Evolutionary conservation across 139 green algal species (phyloP).

Genomic region (Nannochloris sp.): DNA sequence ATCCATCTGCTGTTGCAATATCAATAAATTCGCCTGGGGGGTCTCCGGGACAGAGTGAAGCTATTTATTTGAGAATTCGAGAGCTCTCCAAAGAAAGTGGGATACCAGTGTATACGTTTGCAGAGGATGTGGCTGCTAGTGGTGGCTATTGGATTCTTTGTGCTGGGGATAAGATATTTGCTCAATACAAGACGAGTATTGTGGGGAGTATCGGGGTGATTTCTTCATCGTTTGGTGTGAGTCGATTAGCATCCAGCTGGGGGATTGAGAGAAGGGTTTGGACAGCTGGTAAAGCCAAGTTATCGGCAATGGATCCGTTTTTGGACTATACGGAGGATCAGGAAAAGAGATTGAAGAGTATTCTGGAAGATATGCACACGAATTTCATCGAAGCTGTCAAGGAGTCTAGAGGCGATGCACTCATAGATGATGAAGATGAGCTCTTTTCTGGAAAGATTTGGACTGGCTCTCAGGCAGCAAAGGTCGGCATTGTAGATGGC

Average conservation of each 20-base stretch:
- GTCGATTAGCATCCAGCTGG: slow-evolving; percentile 6
- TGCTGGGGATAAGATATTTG: slow-evolving; percentile 27
- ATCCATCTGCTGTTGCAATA: slow-evolving; percentile 23
- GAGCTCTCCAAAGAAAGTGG: slow-evolving; percentile 13
- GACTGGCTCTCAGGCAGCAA: slow-evolving; percentile 27
- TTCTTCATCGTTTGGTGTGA: slow-evolving; percentile 21
- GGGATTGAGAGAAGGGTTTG: slow-evolving; percentile 34
- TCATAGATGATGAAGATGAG: slow-evolving; percentile 15
- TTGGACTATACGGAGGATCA: slow-evolving; percentile 17
- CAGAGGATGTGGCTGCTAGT: slow-evolving; percentile 37
- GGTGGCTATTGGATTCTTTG: slow-evolving; percentile 42
- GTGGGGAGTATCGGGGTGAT: slow-evolving; percentile 41
- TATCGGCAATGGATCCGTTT: slow-evolving; percentile 33
- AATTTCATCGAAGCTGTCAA: slow-evolving; percentile 10
- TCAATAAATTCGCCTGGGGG: slow-evolving; percentile 38
- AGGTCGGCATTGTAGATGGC: slow-evolving; percentile 32
- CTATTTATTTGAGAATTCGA: slow-evolving; percentile 23
- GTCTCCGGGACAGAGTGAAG: slow-evolving; percentile 22
- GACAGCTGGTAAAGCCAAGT: slow-evolving; percentile 31
- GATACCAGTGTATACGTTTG: slow-evolving; percentile 35
- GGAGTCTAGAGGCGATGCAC: slow-evolving; percentile 11
- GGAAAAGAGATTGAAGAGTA: slow-evolving; percentile 17
- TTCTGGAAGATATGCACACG: slow-evolving; percentile 31
- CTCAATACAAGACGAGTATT: slow-evolving; percentile 16
- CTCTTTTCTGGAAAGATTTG: slow-evolving; percentile 31